Base-by-base conservation (phyloP, 306 rosid genomes). In the Dryas octopetala region DNA sequence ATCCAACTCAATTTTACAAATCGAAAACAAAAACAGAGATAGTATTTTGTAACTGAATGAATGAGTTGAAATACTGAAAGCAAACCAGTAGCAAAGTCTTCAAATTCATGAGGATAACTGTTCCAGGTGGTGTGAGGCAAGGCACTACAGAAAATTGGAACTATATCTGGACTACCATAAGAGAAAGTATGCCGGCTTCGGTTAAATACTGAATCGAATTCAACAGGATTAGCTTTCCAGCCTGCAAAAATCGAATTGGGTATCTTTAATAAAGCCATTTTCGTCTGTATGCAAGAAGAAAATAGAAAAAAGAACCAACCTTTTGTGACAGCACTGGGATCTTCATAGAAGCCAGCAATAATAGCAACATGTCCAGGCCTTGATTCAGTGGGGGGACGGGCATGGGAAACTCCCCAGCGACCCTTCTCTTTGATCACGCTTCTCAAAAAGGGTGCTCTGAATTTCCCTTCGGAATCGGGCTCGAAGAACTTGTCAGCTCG, bases 361-460 rank as follows among this genome's bases (percentile, higher is more conserved):
- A 92, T 76, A 65, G 98, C 70, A 76, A 88, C 98, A 78, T 90
- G 98, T 38, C 98, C 96, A 17, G 98, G 98, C 78, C 98, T 87
- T 5, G 98, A 92, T 83, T 92, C 98, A 4, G 98, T 92, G 6
- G 98, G 98, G 64, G 98, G 98, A 71, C 98, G 91, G 71, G 98
- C 98, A 80, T 92, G 98, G 57, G 98, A 92, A 53, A 92, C 95
- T 55, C 98, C 98, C 98, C 96, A 92, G n/a, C 98, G 92, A 62
- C 96, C 98, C 73, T 87, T 80, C 55, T 73, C 85, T 76, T 80
- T 32, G 69, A 92, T 92, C 14, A 92, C 82, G 76, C 68, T 80
- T 86, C 98, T 89, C 53, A 90, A 78, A 79, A 92, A 92, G 4
- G 94, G 98, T 15, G 98, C 96, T 74, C 96, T 80, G 74, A 79